Evolutionary conservation across 805 yeast genomes (phyloP).

Genomic region (Metschnikowia reukaufii): DNA sequence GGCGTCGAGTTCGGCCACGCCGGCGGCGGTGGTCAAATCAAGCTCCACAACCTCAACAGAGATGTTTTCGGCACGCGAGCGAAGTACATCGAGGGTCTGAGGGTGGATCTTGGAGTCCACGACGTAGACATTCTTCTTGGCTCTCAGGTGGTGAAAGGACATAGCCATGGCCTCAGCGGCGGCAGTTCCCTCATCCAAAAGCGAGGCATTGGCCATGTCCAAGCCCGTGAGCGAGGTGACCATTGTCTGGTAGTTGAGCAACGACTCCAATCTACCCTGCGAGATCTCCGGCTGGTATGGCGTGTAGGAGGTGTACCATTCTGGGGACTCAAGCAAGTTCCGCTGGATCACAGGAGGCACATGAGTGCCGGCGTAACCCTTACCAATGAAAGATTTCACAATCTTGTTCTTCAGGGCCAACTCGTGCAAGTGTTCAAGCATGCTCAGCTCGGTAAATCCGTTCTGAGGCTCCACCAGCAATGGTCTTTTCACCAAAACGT

Average conservation of each 20-base stretch:
- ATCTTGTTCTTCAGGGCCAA: conserved; percentile 77
- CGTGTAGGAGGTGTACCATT: conserved; percentile 98
- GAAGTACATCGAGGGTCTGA: conserved; percentile 79
- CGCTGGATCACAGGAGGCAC: conserved; percentile 92
- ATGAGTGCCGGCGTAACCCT: conserved; percentile 89
- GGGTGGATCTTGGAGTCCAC: conserved; percentile 78
- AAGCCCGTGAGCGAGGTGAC: conserved; percentile 88
- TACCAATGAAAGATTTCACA: conserved; percentile 79
- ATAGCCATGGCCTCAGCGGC: conserved; percentile 96
- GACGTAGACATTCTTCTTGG: conserved; percentile 65
- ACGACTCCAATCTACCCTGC: conserved; percentile 90
- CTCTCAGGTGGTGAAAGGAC: conserved; percentile 64
- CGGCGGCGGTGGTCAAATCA: conserved; percentile 49
- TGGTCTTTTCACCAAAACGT: conserved; percentile 67
- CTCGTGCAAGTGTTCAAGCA: conserved; percentile 63
- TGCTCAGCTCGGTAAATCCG: conserved; percentile 81
- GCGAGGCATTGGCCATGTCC: conserved; percentile 92
- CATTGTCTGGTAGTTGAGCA: conserved; percentile 91
- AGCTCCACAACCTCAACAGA: conserved; percentile 62
- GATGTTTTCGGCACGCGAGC: conserved; percentile 75
- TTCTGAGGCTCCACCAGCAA: conserved; percentile 63
- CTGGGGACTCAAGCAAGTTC: conserved; percentile 88
- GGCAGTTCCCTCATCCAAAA: conserved; percentile 95
- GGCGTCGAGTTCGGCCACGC: conserved; percentile 26
- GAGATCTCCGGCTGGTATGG: conserved; percentile 98